Base-by-base conservation (phyloP, 352 stramenopile genomes). In the Plasmopara muralis region DNA sequence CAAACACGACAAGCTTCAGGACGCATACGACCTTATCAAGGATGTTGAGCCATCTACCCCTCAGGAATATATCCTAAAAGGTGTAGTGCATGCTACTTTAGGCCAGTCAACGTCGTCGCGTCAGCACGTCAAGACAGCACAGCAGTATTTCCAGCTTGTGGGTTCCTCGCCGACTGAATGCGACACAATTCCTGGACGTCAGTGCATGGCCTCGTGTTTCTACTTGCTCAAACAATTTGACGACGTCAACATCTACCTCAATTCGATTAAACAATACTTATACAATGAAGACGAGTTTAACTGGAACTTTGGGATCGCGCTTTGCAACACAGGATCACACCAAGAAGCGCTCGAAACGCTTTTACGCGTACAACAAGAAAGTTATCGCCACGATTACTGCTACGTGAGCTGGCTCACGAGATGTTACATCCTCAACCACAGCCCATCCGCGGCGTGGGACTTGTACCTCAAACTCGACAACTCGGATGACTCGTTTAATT, bases 211-310 rank as follows among this genome's bases (percentile, higher is more conserved):
- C 6, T 97, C 87, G 35, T 98, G 85, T 68, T 98, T 98, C 62
- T 98, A 97, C 68, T 66, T 98, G 50, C 79, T 97, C 65, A 94
- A 96, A 60, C 84, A 98, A 58, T 98, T 98, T 53, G 92, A 98
- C 48, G 92, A 98, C 56, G 93, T 97, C 62, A 98, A 98, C 69
- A 97, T 98, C 44, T 98, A 98, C 70, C 76, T 98, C 40, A 97
- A 97, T 63, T 96, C 83, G 31, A 94, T 98, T 72, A 98, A 98
- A 70, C 79, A 94, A 49, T 93, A 94, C 68, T 77, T 97, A 49
- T 97, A 97, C 83, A 97, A 97, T 60, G 92, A 98, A 70, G 93
- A 98, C 71, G 87, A 96, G 48, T 98, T 98, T 74, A 98, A 98
- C 68, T 98, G 92, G 90, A 98, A 98, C 74, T 96, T 97, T 64